Conservation (phyloP, 164 flowering plant species). For the Macadamia integrifolia region DNA sequence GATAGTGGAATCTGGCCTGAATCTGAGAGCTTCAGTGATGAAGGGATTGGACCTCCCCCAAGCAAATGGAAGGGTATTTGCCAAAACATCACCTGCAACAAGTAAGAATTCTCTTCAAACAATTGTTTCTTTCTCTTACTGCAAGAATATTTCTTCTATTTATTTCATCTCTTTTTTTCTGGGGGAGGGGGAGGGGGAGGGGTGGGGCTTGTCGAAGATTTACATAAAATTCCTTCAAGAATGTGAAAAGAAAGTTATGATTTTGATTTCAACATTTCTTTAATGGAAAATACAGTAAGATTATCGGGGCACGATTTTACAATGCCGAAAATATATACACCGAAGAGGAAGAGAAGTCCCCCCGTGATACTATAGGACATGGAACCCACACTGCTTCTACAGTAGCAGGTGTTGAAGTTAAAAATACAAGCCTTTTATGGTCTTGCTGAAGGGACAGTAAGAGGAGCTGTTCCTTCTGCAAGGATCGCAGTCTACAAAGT, state of each 20-base stretch:
- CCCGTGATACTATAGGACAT: constrained; percentile 15
- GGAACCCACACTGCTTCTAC: constrained; percentile 75
- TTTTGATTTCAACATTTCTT: too few relatives aligned
- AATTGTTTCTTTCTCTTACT: too few relatives aligned
- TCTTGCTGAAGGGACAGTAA: constrained; percentile 50
- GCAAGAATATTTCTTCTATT: too few relatives aligned
- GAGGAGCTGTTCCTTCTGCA: constrained; percentile 52
- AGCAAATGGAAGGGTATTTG: too few relatives aligned
- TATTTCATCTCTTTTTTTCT: too few relatives aligned
- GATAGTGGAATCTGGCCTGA: constrained; percentile 15
- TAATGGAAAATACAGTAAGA: constrained; percentile 33
- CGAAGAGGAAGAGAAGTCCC: not conserved
- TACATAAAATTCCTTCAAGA: too few relatives aligned
- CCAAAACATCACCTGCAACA: too few relatives aligned
- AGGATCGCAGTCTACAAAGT: constrained; percentile 63
- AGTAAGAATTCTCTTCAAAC: constrained; percentile 9
- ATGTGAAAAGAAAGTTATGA: too few relatives aligned
- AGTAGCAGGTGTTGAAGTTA: constrained; percentile 32
- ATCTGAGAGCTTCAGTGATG: too few relatives aligned
- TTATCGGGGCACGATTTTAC: constrained; percentile 60
- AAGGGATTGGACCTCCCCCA: too few relatives aligned
- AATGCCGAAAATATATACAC: constrained; percentile 15
- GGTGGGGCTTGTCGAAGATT: too few relatives aligned
- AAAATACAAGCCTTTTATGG: constrained; percentile 46
- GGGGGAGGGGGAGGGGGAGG: too few relatives aligned